phyloP scores from a whole-genome alignment of 2,329 filamentous ascomycete genomes.

The Chrysosporium keratinophilum region DNA sequence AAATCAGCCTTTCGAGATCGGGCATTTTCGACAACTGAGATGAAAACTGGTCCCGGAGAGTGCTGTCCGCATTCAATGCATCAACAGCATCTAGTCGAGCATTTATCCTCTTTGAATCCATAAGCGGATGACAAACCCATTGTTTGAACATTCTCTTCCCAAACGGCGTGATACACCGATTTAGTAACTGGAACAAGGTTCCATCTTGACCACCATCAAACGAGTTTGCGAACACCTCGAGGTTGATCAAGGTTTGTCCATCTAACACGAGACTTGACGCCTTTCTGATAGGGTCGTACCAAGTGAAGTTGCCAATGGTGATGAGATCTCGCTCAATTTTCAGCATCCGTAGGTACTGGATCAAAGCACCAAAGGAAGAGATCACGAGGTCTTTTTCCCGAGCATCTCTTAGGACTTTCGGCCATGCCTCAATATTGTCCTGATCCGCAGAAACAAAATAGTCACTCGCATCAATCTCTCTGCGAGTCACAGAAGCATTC shows the following conservation, averaged over 20 bases:
- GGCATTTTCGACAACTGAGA: constrained; percentile 83
- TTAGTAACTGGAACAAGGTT: constrained; percentile 80
- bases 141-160: constrained; percentile 92
- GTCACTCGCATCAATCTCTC: constrained; percentile 66
- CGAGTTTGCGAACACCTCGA: constrained; percentile 93
- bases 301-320: constrained; percentile 79
- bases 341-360: constrained; percentile 74
- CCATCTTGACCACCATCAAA: constrained; percentile 77
- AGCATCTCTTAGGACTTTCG: constrained; percentile 58
- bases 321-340: constrained; percentile 83
- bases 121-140: constrained; percentile 93
- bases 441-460: constrained; percentile 61
- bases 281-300: constrained; percentile 89
- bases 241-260: constrained; percentile 90
- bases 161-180: constrained; percentile 91
- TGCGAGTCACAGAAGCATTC: constrained; percentile 69
- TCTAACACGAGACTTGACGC: constrained; percentile 81
- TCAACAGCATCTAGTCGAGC: constrained; percentile 90
- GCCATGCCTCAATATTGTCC: constrained; percentile 61
- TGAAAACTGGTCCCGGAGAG: constrained; percentile 75
- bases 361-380: constrained; percentile 79
- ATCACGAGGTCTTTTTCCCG: constrained; percentile 72
- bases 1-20: constrained; percentile 87
- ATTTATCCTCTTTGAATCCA: constrained; percentile 79
- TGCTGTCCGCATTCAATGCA: constrained; percentile 72